phyloP scores from a whole-genome alignment of 768 basidiomycete genomes.

The Calocybe gangraenosa region DNA sequence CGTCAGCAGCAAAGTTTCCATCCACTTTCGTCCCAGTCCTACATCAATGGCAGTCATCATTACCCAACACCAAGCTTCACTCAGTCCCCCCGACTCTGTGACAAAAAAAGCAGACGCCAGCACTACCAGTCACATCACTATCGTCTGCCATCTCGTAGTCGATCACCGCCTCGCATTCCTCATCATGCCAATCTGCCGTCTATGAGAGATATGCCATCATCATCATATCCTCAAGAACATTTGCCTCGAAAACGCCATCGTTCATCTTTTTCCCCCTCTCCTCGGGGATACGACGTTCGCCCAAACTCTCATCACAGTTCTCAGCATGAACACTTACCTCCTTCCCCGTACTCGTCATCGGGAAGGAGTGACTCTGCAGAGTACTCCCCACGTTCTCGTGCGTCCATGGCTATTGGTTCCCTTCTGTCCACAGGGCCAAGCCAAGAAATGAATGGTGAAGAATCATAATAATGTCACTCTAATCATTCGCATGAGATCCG shows the following conservation, averaged over 20 bases:
- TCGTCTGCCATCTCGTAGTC: constrained; percentile 28
- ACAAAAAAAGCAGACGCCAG: constrained; percentile 28
- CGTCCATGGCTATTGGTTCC: constrained; percentile 79
- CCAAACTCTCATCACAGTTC: constrained; percentile 26
- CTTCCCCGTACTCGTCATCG: constrained; percentile 72
- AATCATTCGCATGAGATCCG: constrained; percentile 6
- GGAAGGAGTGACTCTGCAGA: constrained; percentile 61
- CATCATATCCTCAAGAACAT: constrained; percentile 35
- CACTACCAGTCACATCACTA: constrained; percentile 26
- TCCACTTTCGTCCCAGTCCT: constrained; percentile 18
- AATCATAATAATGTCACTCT: constrained; percentile 19
- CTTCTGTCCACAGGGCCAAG: constrained; percentile 49
- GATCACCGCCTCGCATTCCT: constrained; percentile 31
- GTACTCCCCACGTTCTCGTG: constrained; percentile 66
- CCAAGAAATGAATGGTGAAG: constrained; percentile 33
- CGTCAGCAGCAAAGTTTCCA: constrained; percentile 15
- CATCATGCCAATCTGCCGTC: constrained; percentile 27
- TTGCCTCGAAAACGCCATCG: constrained; percentile 59
- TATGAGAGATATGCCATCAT: constrained; percentile 29
- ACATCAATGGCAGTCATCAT: constrained; percentile 29
- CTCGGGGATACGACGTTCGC: constrained; percentile 39
- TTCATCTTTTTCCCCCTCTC: constrained; percentile 52
- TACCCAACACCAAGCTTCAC: constrained; percentile 36
- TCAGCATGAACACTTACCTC: constrained; percentile 49
- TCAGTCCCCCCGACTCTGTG: constrained; percentile 30